Percentiles rank a stretch among this genome's conserved stretches.
Conservation (phyloP, 257 asterid species). For the Solanum chaucha region DNA sequence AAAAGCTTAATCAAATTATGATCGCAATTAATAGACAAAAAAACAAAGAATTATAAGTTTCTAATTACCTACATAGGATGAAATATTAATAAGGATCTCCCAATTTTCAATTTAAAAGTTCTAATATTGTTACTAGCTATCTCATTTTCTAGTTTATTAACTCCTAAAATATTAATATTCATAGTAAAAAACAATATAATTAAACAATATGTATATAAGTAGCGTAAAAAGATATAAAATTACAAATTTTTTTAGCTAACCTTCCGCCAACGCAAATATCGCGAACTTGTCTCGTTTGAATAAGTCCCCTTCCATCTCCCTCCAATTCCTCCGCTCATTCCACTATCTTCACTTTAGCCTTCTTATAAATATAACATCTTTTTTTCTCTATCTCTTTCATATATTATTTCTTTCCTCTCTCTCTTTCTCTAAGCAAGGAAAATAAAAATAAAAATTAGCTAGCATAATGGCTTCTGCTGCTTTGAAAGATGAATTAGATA, state of each 20-base stretch:
- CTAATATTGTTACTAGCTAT: not conserved
- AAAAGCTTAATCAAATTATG: not conserved
- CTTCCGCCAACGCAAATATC: not conserved
- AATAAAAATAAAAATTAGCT: not conserved
- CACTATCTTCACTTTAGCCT: not conserved
- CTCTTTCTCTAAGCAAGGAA: not conserved
- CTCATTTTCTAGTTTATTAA: not conserved
- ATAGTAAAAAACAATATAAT: not conserved
- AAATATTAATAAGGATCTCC: not conserved
- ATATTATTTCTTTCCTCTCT: not conserved
- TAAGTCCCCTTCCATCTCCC: not conserved
- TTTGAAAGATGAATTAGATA: slow-evolving; percentile 11
- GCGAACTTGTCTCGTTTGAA: not conserved
- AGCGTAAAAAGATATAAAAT: not conserved
- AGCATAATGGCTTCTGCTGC: not conserved
- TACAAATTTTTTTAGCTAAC: not conserved
- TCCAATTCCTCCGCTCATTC: not conserved
- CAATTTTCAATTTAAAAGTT: not conserved
- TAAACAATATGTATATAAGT: not conserved
- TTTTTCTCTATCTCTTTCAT: not conserved
- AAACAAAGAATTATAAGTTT: not conserved
- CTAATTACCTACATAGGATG: not conserved
- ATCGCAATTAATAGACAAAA: not conserved
- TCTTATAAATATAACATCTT: not conserved
- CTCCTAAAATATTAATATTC: not conserved